Evolutionary conservation across 495 filamentous ascomycete species (phyloP), one percentile per base, ranked within the genome.

Genomic region (Podospora conica): DNA sequence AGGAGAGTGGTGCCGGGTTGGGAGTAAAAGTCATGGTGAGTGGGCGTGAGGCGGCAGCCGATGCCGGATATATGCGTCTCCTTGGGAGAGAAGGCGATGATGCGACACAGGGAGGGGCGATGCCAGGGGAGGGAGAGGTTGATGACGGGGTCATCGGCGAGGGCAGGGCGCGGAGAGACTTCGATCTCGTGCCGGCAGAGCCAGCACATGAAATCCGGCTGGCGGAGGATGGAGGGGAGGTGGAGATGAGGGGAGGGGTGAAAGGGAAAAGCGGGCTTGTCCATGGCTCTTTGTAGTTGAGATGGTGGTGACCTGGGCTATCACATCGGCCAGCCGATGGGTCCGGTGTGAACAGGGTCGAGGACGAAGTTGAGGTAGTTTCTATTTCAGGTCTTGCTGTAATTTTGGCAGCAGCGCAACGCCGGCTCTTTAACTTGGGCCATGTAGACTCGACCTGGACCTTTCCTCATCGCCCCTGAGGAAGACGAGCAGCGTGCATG

Each of bases 171-270:
- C 3, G 18, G 58, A 18, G 58, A 59, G 12, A 59, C 25, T 11
- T 71, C 67, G 18, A 56, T 65, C 18, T 69, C 65, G 21, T 57
- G 65, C 21, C 65, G 55, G 53, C 70, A 69, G 27, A 72, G 65
- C 67, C 67, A 72, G 58, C 67, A 69, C 62, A 65, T 63, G 28
- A 57, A 40, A 10, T 55, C 59, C 9, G 58, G 55, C 40, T 53
- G 12, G 15, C 25, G 29, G 18, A 60, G 53, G 27, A 28, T 64
- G 27, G 53, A 27, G 40, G 48, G 18, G 23, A 28, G 11, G 24
- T 15, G 20, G 24, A 27, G 22, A 20, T 28, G 15, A 11, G 53
- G 60, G 27, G 21, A 15, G 6, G 15, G 27, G 18, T 23, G 21
- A 8, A 48, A 48, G 40, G 40, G 40, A 48, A 48, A 48, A n/a